Base-by-base conservation (phyloP, 371 early-diverging fungal genomes). In the Chytridiales sp. region DNA sequence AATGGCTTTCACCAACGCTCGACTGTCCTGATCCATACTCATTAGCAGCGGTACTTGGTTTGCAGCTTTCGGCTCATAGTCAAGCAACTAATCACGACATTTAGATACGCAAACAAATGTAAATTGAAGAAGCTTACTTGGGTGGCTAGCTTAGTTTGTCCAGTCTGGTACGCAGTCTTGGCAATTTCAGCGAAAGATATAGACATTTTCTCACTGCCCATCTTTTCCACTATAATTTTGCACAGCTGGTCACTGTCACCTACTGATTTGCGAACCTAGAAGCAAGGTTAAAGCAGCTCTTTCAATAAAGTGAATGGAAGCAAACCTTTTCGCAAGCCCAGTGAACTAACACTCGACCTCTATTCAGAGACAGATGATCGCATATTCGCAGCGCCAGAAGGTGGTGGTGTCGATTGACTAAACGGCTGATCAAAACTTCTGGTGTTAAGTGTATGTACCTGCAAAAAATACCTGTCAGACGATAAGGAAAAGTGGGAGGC, bases 301-400 rank as follows among this genome's bases (percentile, higher is more conserved):
- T 26, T 38, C 36, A 53, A 26, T 2, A 2, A 22, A 22, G 31
- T 27, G 21, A 48, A 43, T 13, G 30, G 1, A 49, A 62, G 21
- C 48, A 17, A 74, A 87, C 85, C 79, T 96, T 95, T 61, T 89
- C 83, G 59, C 94, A 92, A 0, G 97, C 98, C 98, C 98, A 98
- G 65, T 95, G 91, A 29, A 93, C 87, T 21, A 93, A 68, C 27
- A 95, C 90, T 31, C 85, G 80, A 58, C 93, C 92, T 0, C 83
- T 77, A n/a, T 86, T 78, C 57, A 92, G 72, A 36, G 87, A 81
- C 38, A 95, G 67, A 64, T 91, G 92, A 34, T 90, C 89, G 56
- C 93, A 90, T 19, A 96, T 80, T 15, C 86, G 81, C 22, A 93
- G 72, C 0, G 96, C 97, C 21, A 98, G 71, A 19, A 88, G 72